Conservation (phyloP, 169 alveolate species). For the Plasmodium vivax region DNA sequence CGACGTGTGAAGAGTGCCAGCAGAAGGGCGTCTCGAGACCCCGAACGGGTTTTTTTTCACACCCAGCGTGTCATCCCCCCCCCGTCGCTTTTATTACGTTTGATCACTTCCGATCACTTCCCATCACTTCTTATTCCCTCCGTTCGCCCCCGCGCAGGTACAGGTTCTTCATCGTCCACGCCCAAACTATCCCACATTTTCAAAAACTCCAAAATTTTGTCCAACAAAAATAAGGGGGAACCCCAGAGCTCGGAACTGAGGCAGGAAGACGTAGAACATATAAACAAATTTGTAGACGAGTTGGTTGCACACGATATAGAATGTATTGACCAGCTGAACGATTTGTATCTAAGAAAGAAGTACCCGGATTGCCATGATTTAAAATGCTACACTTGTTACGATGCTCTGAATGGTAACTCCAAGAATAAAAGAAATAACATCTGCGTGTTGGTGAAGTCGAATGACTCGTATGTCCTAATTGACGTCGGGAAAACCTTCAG, state of each 20-base stretch:
- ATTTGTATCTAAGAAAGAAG: conserved; percentile 36
- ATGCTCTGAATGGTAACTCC: conserved; percentile 35
- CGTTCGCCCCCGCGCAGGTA: conserved; percentile 9
- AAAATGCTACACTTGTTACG: conserved; percentile 59
- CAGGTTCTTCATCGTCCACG: conserved; percentile 64
- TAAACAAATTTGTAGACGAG: conserved; percentile 55
- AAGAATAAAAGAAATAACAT: conserved; percentile 69
- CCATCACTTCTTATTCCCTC: neutral
- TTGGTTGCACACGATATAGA: conserved; percentile 37
- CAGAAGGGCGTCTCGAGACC: neutral
- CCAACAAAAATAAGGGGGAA: neutral
- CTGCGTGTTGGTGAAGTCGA: conserved; percentile 41
- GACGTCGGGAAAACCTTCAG: conserved; percentile 71
- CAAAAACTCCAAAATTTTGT: conserved; percentile 29
- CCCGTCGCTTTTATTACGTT: neutral
- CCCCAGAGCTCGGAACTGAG: conserved; percentile 10
- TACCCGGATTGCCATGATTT: conserved; percentile 16
- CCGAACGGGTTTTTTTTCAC: neutral
- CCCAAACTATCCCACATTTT: conserved; percentile 71
- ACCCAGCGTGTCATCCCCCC: neutral
- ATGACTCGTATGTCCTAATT: conserved; percentile 47
- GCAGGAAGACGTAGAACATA: conserved; percentile 27
- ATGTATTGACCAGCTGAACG: conserved; percentile 36
- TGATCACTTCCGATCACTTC: neutral
- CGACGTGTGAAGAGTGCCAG: neutral